Percentiles rank a stretch among this genome's conserved stretches.
Evolutionary conservation across 1,284 basidiomycete species (phyloP).

Genomic region (Vanrija sp.): DNA sequence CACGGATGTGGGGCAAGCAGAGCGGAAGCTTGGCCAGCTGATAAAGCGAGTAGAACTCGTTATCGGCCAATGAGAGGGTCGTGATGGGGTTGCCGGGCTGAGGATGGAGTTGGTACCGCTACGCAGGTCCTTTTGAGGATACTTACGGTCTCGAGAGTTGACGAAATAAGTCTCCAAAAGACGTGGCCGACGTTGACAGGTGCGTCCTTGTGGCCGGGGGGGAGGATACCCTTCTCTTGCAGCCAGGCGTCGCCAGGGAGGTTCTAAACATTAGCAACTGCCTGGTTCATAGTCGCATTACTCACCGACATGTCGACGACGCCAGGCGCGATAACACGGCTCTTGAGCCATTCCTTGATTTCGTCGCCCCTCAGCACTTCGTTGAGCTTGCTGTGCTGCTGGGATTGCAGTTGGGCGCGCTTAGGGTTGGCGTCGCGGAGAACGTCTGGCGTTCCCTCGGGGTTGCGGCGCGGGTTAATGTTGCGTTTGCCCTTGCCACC

Average conservation of each 20-base stretch:
- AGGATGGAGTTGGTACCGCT: not conserved
- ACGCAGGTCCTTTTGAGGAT: not conserved
- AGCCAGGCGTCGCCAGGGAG: conserved; percentile 39
- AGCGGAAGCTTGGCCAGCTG: conserved; percentile 34
- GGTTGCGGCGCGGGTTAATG: conserved; percentile 16
- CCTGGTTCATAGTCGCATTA: not conserved
- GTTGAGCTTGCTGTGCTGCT: conserved; percentile 31
- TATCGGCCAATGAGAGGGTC: conserved; percentile 43
- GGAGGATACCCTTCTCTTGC: conserved; percentile 36
- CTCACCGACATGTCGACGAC: conserved; percentile 44
- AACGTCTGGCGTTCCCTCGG: conserved; percentile 23
- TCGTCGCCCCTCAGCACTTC: conserved; percentile 32
- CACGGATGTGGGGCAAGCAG: conserved; percentile 41
- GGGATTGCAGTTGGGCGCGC: conserved; percentile 15
- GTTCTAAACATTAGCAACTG: conserved; percentile 13
- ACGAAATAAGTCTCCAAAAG: conserved; percentile 41
- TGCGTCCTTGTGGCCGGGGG: conserved; percentile 41
- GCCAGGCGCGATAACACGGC: conserved; percentile 30
- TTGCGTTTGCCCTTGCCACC: conserved; percentile 5
- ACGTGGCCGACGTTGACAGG: conserved; percentile 34
- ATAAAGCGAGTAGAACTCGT: conserved; percentile 31
- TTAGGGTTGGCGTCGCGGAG: conserved; percentile 15
- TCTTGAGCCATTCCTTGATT: conserved; percentile 42
- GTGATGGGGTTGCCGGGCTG: conserved; percentile 26
- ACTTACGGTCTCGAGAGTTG: conserved; percentile 35